Evolutionary conservation across 148 eudicot genomes (phyloP).

Genomic region (Cornus controversa): DNA sequence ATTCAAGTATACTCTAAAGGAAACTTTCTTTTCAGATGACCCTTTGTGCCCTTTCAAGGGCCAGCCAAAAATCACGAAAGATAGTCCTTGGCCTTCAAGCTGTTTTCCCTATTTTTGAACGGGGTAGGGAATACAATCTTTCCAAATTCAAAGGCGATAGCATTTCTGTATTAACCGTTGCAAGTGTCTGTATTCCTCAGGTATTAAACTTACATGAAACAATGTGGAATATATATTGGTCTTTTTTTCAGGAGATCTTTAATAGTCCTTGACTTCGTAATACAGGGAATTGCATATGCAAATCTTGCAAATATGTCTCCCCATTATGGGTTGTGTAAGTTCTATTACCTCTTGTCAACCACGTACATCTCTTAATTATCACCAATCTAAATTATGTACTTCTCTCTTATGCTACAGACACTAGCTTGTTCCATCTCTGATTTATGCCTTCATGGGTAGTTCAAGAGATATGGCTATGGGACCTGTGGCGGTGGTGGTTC

Average conservation of each 20-base stretch:
- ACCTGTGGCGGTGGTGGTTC: constrained; percentile 90
- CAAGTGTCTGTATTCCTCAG: constrained; percentile 91
- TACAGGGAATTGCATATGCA: constrained; percentile 86
- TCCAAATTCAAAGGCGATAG: constrained; percentile 62
- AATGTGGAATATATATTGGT: background rate
- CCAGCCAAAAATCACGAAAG: constrained; percentile 42
- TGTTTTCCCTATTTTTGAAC: constrained; percentile 76
- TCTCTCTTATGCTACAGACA: constrained; percentile 38
- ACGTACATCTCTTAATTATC: background rate
- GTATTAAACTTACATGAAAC: constrained; percentile 22
- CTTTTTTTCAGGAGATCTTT: no score
- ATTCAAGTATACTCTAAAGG: constrained; percentile 38
- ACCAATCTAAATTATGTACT: background rate
- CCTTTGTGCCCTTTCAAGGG: constrained; percentile 65
- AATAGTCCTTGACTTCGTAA: background rate
- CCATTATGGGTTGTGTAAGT: constrained; percentile 69
- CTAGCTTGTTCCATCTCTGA: constrained; percentile 78
- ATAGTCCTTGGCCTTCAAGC: constrained; percentile 51
- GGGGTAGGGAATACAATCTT: constrained; percentile 66
- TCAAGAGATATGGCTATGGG: constrained; percentile 94
- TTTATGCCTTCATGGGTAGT: constrained; percentile 90
- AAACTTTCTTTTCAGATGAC: constrained; percentile 74
- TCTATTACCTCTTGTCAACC: background rate
- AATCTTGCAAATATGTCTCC: constrained; percentile 68
- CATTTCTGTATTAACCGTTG: constrained; percentile 84